These are phyloP conservation scores for Botryococcus braunii DNA, from an alignment of 163 green algal species.

Conservation along the genomic window DNA sequence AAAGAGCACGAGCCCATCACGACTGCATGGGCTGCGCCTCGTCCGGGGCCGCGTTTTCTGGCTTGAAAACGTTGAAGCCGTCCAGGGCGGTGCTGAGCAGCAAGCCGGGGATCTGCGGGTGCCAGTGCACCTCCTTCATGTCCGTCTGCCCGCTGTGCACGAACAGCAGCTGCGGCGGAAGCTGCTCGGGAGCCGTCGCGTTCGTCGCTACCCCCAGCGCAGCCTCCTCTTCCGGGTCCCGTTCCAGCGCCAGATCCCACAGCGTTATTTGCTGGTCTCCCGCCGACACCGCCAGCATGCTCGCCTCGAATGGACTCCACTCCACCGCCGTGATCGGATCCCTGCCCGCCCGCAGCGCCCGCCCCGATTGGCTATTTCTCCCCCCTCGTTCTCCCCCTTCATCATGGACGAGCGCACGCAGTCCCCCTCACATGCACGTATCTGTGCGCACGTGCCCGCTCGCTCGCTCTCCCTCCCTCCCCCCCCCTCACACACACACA, in stretches of 20 bases:
- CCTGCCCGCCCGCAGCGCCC: too few species aligned
- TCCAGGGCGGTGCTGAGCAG: slow-evolving; percentile 79
- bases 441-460: too few species aligned
- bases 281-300: slow-evolving; percentile 71
- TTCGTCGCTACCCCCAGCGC: slow-evolving; percentile 62
- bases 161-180: slow-evolving; percentile 88
- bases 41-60: too few species aligned
- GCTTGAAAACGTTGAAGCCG: slow-evolving; percentile 94
- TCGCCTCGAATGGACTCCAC: slow-evolving; percentile 88
- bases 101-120: slow-evolving; percentile 89
- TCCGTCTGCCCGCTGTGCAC: slow-evolving; percentile 86
- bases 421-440: too few species aligned
- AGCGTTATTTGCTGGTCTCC: slow-evolving; percentile 68
- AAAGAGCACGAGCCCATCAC: too few species aligned
- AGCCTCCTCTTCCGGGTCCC: slow-evolving; percentile 86
- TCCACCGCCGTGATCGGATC: slow-evolving; percentile 82
- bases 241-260: slow-evolving; percentile 95
- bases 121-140: slow-evolving; percentile 96
- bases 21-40: too few species aligned
- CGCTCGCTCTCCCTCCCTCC: too few species aligned
- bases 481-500: too few species aligned
- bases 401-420: too few species aligned
- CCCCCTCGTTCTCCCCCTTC: too few species aligned
- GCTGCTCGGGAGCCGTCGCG: slow-evolving; percentile 49
- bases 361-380: too few species aligned